These are phyloP conservation scores for Paralagenidium karlingii DNA, from an alignment of 352 stramenopile species.

Conservation along the genomic window DNA sequence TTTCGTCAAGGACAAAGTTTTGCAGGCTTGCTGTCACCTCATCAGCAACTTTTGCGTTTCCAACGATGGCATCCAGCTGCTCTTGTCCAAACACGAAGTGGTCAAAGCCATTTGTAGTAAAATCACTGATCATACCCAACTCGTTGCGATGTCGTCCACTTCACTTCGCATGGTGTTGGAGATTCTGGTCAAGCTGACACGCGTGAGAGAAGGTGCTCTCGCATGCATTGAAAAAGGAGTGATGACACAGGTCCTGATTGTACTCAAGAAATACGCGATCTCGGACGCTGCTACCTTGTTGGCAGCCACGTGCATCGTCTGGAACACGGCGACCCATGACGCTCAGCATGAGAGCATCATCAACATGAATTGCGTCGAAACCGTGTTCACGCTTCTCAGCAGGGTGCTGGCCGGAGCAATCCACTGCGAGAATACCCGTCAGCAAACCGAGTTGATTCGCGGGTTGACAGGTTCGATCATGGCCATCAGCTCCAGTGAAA, in stretches of 20 bases:
- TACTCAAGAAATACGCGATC: conserved; percentile 39
- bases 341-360: conserved; percentile 43
- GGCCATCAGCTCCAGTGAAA: conserved; percentile 48
- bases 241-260: conserved; percentile 25
- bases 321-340: conserved; percentile 35
- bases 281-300: conserved; percentile 29
- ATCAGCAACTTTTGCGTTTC: conserved; percentile 46
- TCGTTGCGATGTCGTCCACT: conserved; percentile 3
- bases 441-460: conserved; percentile 32
- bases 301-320: conserved; percentile 24
- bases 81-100: conserved; percentile 22
- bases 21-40: too few relatives aligned
- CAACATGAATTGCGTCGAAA: conserved; percentile 26
- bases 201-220: conserved; percentile 34
- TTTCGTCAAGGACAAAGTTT: too few relatives aligned
- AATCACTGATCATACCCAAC: conserved; percentile 18
- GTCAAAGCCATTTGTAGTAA: too few relatives aligned
- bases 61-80: conserved; percentile 30
- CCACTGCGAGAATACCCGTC: conserved; percentile 10
- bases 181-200: conserved; percentile 39
- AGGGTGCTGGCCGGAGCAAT: conserved; percentile 35
- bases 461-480: conserved; percentile 43
- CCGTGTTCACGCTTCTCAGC: conserved; percentile 31
- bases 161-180: conserved; percentile 17
- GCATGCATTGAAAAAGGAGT: conserved; percentile 24